Evolutionary conservation across 805 yeast species (phyloP), one percentile per base, ranked within the genome.

Genomic region (Metschnikowia aberdeeniae): DNA sequence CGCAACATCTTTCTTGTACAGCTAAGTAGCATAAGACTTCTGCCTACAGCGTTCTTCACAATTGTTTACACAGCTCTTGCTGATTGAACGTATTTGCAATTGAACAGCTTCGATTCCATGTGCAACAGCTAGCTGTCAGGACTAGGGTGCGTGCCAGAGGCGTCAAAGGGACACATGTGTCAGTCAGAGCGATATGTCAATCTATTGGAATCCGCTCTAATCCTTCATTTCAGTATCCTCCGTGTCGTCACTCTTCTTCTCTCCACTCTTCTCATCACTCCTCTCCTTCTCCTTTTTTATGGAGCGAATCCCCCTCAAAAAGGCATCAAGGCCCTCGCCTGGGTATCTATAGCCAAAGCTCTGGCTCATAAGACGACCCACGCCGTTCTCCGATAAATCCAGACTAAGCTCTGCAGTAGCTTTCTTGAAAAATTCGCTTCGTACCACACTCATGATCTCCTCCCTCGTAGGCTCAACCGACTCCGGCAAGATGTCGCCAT

Each of bases 251-350:
- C 13, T 10, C 36, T 7, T 34, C 29, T 7, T 38, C 29, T 19
- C 17, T 2, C 17, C n/a, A 9, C 30, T n/a, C 42, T 13, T 38
- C 29, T 19, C 17, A 4, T 28, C n/a, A 9, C 30, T 9, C 13
- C 36, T 19, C 8, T 32, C 29, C 8, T 11, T 19, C 22, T 40
- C 34, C 27, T 35, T 38, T 40, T 42, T 42, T 22, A 60, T 34
- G 41, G 60, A 56, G 43, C 78, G 62, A 9, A 73, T 58, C 4
- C 78, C 79, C 13, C 58, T 53, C 50, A 80, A 58, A 47, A 77
- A 79, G 11, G 73, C 73, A 31, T 68, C 75, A 30, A 79, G 60
- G 1, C 84, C 84, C 56, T 80, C 84, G 8, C 83, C 84, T 8
- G 59, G 42, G 51, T 80, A 80, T 5, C 65, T 71, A 52, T 66